phyloP scores from a whole-genome alignment of 2,329 filamentous ascomycete species.

The Peltaster fructicola region DNA sequence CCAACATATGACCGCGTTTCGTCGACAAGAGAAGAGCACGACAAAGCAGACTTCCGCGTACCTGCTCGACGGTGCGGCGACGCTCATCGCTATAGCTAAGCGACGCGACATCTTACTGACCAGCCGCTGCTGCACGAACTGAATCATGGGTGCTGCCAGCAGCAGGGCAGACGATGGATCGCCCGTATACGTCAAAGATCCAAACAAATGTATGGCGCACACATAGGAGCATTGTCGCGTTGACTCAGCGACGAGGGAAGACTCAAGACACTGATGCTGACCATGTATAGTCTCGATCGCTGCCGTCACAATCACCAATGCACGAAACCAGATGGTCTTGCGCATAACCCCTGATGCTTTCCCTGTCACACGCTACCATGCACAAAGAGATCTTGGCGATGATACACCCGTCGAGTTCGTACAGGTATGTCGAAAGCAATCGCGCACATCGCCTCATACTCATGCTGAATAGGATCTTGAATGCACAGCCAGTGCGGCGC shows the following conservation, averaged over 20 bases:
- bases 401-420: constrained; percentile 70
- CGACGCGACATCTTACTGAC: no score
- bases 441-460: constrained; percentile 3
- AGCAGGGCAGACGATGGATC: constrained; percentile 75
- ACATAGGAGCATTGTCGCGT: no score
- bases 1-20: no score
- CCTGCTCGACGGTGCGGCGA: no score
- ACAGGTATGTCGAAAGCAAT: constrained; percentile 43
- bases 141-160: constrained; percentile 78
- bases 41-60: no score
- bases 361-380: constrained; percentile 61
- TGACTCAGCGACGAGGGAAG: no score
- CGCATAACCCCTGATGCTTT: constrained; percentile 72
- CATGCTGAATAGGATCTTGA: constrained; percentile 54
- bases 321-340: constrained; percentile 58
- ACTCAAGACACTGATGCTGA: no score
- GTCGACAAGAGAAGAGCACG: no score
- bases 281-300: constrained; percentile 59
- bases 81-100: no score
- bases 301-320: constrained; percentile 64
- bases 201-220: constrained; percentile 59
- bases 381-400: constrained; percentile 56
- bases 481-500: constrained; percentile 24
- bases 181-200: constrained; percentile 71
- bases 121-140: no score